phyloP scores from a whole-genome alignment of 345 rosid genomes.

The Syzygium aromaticum region DNA sequence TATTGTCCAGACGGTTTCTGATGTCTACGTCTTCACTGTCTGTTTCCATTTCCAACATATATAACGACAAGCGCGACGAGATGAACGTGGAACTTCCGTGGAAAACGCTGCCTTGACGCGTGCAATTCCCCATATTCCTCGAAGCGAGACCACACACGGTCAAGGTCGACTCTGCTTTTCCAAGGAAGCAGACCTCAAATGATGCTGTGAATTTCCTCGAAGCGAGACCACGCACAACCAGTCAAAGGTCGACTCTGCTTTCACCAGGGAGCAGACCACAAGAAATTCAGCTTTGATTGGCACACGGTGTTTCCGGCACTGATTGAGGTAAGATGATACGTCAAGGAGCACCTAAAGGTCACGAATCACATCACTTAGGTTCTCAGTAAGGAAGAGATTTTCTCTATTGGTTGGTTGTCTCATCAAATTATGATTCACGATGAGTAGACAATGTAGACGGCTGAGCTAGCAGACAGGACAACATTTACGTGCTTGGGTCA shows the following conservation, averaged over 20 bases:
- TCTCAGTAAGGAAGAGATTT: not conserved
- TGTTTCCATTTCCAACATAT: not conserved
- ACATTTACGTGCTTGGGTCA: not conserved
- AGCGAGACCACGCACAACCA: not conserved
- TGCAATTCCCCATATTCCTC: not conserved
- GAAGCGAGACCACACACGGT: not conserved
- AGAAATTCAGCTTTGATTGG: no score
- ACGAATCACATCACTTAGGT: no score
- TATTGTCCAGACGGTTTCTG: not conserved
- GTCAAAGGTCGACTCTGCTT: not conserved
- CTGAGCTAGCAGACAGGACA: accelerated
- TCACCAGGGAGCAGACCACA: no score
- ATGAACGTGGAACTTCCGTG: not conserved
- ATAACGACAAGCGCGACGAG: not conserved
- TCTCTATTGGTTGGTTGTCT: not conserved
- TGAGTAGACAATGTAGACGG: not conserved
- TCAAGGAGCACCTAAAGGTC: no score
- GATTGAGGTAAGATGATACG: no score
- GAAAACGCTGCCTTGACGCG: not conserved
- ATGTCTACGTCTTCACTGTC: not conserved
- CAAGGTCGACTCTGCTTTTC: not conserved
- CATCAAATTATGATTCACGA: no score
- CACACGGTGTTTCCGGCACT: no score
- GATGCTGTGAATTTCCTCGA: not conserved
- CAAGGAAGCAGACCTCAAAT: not conserved